Evolutionary conservation across 1,139 yeast genomes (phyloP).

Genomic region (Meyerozyma elateridarum): DNA sequence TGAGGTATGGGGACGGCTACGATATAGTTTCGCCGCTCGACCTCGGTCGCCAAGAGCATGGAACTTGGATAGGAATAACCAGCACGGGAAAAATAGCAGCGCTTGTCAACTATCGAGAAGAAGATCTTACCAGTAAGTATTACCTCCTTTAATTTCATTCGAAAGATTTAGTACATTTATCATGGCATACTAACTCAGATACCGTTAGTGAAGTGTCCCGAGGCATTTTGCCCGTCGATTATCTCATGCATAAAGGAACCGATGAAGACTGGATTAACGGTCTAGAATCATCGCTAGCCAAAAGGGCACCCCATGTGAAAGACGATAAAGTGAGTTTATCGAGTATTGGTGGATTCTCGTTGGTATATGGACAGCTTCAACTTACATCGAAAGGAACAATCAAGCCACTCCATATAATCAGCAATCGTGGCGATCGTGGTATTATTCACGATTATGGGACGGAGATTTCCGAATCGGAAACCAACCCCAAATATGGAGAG

Average conservation of each 20-base stretch:
- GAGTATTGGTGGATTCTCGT: constrained; percentile 77
- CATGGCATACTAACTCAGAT: constrained; percentile 14
- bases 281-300: constrained; percentile 24
- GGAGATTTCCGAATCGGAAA: not conserved
- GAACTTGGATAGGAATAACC: constrained; percentile 88
- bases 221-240: constrained; percentile 65
- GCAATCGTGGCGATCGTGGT: constrained; percentile 46
- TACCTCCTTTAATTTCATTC: not conserved
- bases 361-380: constrained; percentile 62
- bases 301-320: constrained; percentile 11
- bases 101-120: constrained; percentile 66
- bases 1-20: constrained; percentile 30
- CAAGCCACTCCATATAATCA: constrained; percentile 42
- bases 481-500: constrained; percentile 12
- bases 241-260: constrained; percentile 34
- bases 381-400: constrained; percentile 20
- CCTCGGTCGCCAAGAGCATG: constrained; percentile 67
- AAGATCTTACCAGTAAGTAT: constrained; percentile 20
- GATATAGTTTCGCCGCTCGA: constrained; percentile 69
- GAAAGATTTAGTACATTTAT: not conserved
- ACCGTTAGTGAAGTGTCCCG: constrained; percentile 52
- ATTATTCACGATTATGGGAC: constrained; percentile 21
- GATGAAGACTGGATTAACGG: constrained; percentile 47
- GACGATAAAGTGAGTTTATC: constrained; percentile 26
- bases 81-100: constrained; percentile 63